These are phyloP conservation scores for Ilex aquifolium DNA, from an alignment of 257 asterid genomes.

Conservation along the genomic window DNA sequence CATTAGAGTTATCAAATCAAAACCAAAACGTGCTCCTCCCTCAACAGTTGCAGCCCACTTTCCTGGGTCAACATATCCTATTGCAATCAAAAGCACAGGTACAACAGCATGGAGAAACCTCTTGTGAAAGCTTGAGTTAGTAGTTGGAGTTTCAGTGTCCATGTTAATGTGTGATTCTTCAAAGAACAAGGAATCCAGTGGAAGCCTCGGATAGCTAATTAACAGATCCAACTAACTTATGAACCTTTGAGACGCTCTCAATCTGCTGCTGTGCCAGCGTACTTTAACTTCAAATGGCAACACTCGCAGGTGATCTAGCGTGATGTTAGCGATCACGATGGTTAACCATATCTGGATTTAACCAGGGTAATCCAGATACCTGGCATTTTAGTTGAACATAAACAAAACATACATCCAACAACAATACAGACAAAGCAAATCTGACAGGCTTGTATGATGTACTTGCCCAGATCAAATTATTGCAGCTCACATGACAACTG, in stretches of 20 bases:
- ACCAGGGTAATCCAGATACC: constrained; percentile 3
- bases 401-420: constrained; percentile 5
- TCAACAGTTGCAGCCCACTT: constrained; percentile 92
- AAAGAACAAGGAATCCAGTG: constrained; percentile 20
- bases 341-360: neutral
- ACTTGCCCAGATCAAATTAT: neutral
- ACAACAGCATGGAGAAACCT: constrained; percentile 69
- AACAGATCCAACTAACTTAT: constrained; percentile 24
- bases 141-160: constrained; percentile 44
- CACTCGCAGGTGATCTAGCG: constrained; percentile 3
- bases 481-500: constrained; percentile 9
- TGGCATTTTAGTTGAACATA: constrained; percentile 5
- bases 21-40: constrained; percentile 87
- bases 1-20: constrained; percentile 52
- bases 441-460: too few relatives aligned
- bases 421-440: constrained; percentile 1
- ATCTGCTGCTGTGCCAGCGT: constrained; percentile 11
- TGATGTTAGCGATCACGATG: constrained; percentile 5
- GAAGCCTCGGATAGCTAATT: constrained; percentile 13
- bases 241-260: constrained; percentile 10
- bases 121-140: constrained; percentile 28
- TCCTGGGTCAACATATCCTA: constrained; percentile 95
- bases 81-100: constrained; percentile 74
- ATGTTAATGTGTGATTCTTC: constrained; percentile 25
- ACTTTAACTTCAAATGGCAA: constrained; percentile 6